Evolutionary conservation across 2,329 filamentous ascomycete species (phyloP).

Genomic region (Coleophoma cylindrospora): DNA sequence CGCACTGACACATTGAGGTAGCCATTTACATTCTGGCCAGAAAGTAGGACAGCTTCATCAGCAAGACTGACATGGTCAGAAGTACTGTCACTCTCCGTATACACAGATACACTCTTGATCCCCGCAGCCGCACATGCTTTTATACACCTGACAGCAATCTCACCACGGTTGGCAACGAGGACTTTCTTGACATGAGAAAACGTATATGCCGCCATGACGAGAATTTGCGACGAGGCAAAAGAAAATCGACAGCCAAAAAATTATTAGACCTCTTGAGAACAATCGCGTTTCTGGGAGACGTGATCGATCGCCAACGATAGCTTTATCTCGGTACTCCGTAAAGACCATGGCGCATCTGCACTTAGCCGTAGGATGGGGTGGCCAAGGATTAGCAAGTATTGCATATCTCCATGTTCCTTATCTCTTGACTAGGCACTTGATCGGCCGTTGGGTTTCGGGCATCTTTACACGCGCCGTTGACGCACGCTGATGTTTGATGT

Average conservation of each 20-base stretch:
- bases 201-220: background rate
- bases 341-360: too few species aligned
- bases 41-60: constrained; percentile 3
- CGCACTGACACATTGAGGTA: constrained; percentile 3
- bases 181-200: constrained; percentile 4
- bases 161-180: constrained; percentile 37
- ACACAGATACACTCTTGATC: constrained; percentile 49
- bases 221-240: background rate
- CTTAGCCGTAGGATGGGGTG: too few species aligned
- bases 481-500: too few species aligned
- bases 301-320: background rate
- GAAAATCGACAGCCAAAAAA: background rate
- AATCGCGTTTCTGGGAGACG: background rate
- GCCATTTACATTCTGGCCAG: constrained; percentile 1
- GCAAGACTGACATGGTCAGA: constrained; percentile 3
- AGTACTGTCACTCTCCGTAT: constrained; percentile 40
- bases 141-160: constrained; percentile 55
- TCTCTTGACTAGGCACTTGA: too few species aligned
- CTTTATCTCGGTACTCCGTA: background rate
- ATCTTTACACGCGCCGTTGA: too few species aligned
- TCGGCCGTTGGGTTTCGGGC: too few species aligned
- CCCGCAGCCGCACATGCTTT: constrained; percentile 48
- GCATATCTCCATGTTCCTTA: too few species aligned
- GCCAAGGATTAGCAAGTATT: too few species aligned
- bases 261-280: too few species aligned